phyloP scores from a whole-genome alignment of 805 yeast genomes.

The Saccharomycopsis selenospora region DNA sequence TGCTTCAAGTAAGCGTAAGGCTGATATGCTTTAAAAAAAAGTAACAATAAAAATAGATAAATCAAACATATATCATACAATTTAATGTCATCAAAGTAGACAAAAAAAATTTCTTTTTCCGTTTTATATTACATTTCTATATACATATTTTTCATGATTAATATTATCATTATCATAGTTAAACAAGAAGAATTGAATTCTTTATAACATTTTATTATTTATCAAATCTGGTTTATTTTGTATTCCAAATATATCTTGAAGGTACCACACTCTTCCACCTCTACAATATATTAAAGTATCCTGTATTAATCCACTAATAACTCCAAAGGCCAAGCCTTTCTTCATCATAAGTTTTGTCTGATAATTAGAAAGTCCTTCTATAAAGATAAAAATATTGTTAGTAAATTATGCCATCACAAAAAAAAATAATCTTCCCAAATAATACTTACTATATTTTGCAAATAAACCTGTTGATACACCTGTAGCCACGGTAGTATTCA shows the following conservation, averaged over 20 bases:
- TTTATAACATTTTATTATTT: too few species aligned
- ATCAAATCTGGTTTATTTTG: too few species aligned
- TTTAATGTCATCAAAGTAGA: too few species aligned
- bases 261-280: constrained; percentile 65
- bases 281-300: constrained; percentile 51
- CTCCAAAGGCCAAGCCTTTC: constrained; percentile 54
- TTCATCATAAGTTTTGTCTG: constrained; percentile 38
- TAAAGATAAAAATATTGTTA: constrained; percentile 4
- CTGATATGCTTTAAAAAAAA: background rate
- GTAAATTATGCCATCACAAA: background rate
- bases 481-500: constrained; percentile 57
- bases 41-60: too few species aligned
- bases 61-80: too few species aligned
- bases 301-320: constrained; percentile 55
- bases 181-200: too few species aligned
- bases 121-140: too few species aligned
- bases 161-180: too few species aligned
- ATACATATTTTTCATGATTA: too few species aligned
- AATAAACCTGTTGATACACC: constrained; percentile 43
- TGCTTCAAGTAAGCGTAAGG: background rate
- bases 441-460: constrained; percentile 35
- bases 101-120: too few species aligned
- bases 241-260: too few species aligned
- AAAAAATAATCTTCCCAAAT: constrained; percentile 25
- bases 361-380: constrained; percentile 30